Conservation (phyloP, 1,139 yeast genomes). For the Diutina pseudorugosa region DNA sequence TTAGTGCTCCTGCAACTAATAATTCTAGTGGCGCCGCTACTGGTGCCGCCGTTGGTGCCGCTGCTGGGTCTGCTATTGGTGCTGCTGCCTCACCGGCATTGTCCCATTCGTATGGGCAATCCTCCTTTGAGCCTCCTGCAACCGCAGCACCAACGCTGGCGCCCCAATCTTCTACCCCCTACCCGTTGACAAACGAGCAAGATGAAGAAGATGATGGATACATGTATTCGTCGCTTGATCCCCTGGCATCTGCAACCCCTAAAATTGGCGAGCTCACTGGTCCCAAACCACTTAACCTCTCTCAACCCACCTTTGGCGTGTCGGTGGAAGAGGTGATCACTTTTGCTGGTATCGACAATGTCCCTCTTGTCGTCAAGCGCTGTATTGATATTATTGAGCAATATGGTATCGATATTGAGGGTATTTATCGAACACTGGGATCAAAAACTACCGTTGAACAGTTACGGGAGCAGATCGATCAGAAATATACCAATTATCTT, state of each 20-base stretch:
- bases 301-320: constrained; percentile 65
- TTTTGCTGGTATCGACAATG: constrained; percentile 74
- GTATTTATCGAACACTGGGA: constrained; percentile 81
- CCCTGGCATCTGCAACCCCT: constrained; percentile 10
- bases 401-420: constrained; percentile 77
- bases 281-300: constrained; percentile 24
- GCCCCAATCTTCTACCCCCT: background rate
- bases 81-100: background rate
- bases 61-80: background rate
- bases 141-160: background rate
- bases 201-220: background rate
- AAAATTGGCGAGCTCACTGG: constrained; percentile 20
- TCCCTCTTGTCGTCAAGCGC: constrained; percentile 81
- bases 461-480: constrained; percentile 60
- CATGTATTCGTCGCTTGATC: constrained; percentile 22
- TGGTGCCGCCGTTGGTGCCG: constrained; percentile 6
- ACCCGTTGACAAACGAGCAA: background rate
- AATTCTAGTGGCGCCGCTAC: background rate
- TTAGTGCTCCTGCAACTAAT: background rate
- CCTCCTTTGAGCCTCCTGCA: background rate
- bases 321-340: constrained; percentile 66
- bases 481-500: constrained; percentile 56
- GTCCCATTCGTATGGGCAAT: background rate
- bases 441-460: constrained; percentile 64
- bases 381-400: constrained; percentile 80